phyloP scores from a whole-genome alignment of 2,329 filamentous ascomycete species.

The Penicillium janthinellum region DNA sequence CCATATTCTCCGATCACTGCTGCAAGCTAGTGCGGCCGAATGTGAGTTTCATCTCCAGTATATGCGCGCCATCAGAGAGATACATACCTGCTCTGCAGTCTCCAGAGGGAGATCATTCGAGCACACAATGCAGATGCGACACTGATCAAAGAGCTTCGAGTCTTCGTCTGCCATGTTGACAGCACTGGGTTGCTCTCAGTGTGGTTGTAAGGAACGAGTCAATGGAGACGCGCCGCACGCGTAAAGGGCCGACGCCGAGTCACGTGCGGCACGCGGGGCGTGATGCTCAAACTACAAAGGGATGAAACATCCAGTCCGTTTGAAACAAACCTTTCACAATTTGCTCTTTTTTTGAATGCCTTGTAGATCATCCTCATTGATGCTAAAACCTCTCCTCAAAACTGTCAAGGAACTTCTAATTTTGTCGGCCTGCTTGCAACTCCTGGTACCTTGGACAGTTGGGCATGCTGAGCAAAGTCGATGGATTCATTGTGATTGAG shows the following conservation, averaged over 20 bases:
- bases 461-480: too few relatives aligned
- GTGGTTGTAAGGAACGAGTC: conserved; percentile 4
- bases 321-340: too few relatives aligned
- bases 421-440: too few relatives aligned
- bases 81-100: conserved; percentile 44
- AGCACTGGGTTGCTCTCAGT: not conserved
- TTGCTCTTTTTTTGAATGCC: too few relatives aligned
- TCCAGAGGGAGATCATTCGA: conserved; percentile 44
- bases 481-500: too few relatives aligned
- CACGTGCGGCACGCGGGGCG: conserved; percentile 13
- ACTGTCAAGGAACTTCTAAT: too few relatives aligned
- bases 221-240: conserved; percentile 15
- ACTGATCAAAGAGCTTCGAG: conserved; percentile 47
- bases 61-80: not conserved
- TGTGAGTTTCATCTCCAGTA: conserved; percentile 4
- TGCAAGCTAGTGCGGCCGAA: conserved; percentile 43
- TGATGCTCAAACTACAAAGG: not conserved
- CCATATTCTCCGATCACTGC: conserved; percentile 51
- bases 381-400: too few relatives aligned
- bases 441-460: too few relatives aligned
- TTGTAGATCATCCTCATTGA: too few relatives aligned
- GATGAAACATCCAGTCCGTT: too few relatives aligned
- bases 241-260: conserved; percentile 16
- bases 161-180: conserved; percentile 33
- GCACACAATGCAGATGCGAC: conserved; percentile 50